These are phyloP conservation scores for Aureobasidium lini DNA, from an alignment of 2,329 filamentous ascomycete genomes.

Conservation along the genomic window DNA sequence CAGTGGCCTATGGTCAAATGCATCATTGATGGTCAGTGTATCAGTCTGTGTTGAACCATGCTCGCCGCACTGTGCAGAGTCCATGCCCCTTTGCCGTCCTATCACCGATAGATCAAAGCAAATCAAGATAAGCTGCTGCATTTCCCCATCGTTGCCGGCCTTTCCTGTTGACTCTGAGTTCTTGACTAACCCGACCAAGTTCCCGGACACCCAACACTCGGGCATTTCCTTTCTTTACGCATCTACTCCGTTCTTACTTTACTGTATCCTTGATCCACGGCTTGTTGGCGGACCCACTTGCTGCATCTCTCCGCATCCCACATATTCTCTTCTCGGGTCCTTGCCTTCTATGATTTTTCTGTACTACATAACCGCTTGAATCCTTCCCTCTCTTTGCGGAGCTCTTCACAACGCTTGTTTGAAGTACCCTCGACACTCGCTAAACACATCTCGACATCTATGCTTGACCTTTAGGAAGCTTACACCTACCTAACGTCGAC, in stretches of 20 bases:
- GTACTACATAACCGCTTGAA: slow-evolving; percentile 7
- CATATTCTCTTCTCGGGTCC: neutral
- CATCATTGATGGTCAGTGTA: slow-evolving; percentile 13
- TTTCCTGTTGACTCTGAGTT: slow-evolving; percentile 1
- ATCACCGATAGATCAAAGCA: neutral
- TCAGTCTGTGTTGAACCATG: slow-evolving; percentile 9
- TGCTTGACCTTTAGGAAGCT: neutral
- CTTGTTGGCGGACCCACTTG: neutral
- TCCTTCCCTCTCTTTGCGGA: neutral
- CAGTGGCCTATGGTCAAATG: neutral
- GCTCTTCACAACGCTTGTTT: neutral
- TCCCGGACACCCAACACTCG: neutral
- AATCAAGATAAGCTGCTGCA: slow-evolving; percentile 5
- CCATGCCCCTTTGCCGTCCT: slow-evolving; percentile 3
- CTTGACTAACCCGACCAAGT: neutral
- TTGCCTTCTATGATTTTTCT: slow-evolving; percentile 1
- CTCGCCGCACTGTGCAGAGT: slow-evolving; percentile 5
- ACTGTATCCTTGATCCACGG: neutral
- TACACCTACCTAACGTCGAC: neutral
- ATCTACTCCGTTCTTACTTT: neutral
- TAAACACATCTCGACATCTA: neutral
- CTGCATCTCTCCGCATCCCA: slow-evolving; percentile 3
- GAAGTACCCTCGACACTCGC: neutral
- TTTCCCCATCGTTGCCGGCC: neutral
- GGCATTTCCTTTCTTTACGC: neutral